Evolutionary conservation across 306 rosid genomes (phyloP), one percentile per base, ranked within the genome.

Genomic region (Arachis stenosperma): DNA sequence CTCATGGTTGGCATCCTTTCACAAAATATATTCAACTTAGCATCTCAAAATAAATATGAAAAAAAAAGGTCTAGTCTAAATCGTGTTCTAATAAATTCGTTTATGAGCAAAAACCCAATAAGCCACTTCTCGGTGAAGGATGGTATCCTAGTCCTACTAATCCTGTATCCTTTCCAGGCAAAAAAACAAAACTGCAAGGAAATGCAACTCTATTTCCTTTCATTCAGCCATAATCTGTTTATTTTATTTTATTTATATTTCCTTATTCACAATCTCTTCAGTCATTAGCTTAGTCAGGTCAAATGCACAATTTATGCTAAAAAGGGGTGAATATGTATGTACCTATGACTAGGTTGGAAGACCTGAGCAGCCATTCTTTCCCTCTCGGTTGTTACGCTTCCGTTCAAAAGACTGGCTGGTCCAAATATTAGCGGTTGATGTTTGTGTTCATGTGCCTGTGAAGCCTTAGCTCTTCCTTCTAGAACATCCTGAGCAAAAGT

Each of bases 401-500:
- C 97, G 76, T 87, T 88, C 54, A 90, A 78, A 63, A 90, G 90
- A 76, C 99, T 95, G n/a, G 89, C 90, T 29, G 98, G 98, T 69
- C 98, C 97, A 81, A 91, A 94, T 80, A 91, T 86, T 12, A 91
- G 80, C 0, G 99, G 96, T 86, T 90, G 97, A 79, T 95, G 97
- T 68, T 88, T 95, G 84, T 95, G 99, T 12, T 95, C 98, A 57
- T 91, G 99, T 60, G 88, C 87, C 76, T 87, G 80, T 40, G 99
- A 87, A 76, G 79, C 96, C 41, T 57, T 76, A 17, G 96, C 98
- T 79, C 99, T 90, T 75, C 99, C 98, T 90, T 91, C 99, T 47
- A 91, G 74, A 81, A 95, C 99, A 87, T 95, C 99, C 77, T 92
- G 99, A 36, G 99, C 99, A 67, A 95, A 95, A 54, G 99, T 88